Conservation (phyloP, 805 yeast species). For the Cyberlindnera misumaiensis region DNA sequence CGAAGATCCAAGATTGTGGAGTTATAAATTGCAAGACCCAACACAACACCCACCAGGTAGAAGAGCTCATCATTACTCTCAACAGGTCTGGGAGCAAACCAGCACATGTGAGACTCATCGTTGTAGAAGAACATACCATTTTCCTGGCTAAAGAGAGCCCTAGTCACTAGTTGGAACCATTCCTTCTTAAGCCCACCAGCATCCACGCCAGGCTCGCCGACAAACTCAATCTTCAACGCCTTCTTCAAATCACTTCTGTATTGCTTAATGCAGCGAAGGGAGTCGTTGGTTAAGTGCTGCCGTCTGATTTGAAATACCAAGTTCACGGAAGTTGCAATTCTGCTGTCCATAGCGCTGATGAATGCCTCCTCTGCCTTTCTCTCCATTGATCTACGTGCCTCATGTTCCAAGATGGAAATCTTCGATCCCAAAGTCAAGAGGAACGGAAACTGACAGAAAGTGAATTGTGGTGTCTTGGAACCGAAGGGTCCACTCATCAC, state of each 20-base stretch:
- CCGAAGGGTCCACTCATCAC: not conserved
- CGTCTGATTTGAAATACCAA: constrained; percentile 67
- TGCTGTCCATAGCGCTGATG: constrained; percentile 59
- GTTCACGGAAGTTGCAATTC: constrained; percentile 57
- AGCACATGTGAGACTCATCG: constrained; percentile 63
- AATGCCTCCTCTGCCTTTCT: constrained; percentile 86
- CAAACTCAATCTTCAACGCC: constrained; percentile 69
- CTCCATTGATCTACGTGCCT: constrained; percentile 76
- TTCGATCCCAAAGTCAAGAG: constrained; percentile 77
- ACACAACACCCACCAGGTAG: constrained; percentile 73
- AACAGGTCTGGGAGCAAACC: constrained; percentile 59
- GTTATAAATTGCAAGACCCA: constrained; percentile 88
- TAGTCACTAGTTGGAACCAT: constrained; percentile 78
- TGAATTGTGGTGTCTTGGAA: constrained; percentile 28
- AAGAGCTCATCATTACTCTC: constrained; percentile 47
- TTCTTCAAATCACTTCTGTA: constrained; percentile 61
- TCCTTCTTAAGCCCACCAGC: constrained; percentile 94
- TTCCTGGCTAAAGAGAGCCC: constrained; percentile 60
- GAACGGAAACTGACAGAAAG: constrained; percentile 82
- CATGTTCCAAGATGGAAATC: constrained; percentile 73
- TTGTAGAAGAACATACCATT: constrained; percentile 61
- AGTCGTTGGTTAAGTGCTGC: constrained; percentile 61
- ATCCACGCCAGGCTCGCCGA: constrained; percentile 88
- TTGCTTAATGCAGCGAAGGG: constrained; percentile 53
- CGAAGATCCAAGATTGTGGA: constrained; percentile 78